Evolutionary conservation across 352 stramenopile species (phyloP), one percentile per base, ranked within the genome.

Genomic region (Phytophthora tubulina): DNA sequence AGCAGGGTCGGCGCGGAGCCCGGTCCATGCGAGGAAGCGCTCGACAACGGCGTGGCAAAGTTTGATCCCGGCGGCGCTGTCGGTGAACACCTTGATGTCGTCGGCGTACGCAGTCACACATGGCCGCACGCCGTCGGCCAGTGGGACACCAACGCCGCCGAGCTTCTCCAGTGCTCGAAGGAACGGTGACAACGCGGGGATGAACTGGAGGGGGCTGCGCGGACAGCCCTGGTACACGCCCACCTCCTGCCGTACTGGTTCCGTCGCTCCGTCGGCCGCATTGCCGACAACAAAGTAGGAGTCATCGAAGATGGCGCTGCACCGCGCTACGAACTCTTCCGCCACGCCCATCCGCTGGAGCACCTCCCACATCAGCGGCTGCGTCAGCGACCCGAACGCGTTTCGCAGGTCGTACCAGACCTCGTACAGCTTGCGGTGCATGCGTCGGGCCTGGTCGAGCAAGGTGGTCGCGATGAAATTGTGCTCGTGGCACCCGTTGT

Each of bases 201-300:
- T 67, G 44, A 75, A 75, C 9, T 75, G 61, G 13, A 70, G 41
- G n/a, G 71, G 71, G 65, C 59, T 75, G 0, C 74, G 30, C 4
- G 59, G 71, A 35, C 54, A 78, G n/a, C 60, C 65, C 30, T 78
- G 66, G 39, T 66, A 78, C 2, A 75, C 65, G 10, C 71, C 61
- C 45, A 67, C 32, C 38, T 54, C 10, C n/a, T 72, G 71, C 2
- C 17, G n/a, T 1, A 81, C 61, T 2, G 66, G 70, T 9, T 61
- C 41, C 9, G 75, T 73, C 2, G 42, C 27, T 36, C 75, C 63
- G 60, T 76, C 70, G 0, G 6, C 36, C 8, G 59, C 60, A n/a
- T 80, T 73, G 9, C 44, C 44, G 15, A 76, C 35, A 4, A 52
- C 27, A 38, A 71, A 71, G 38, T 38, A 42, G 1, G 70, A 52